Evolutionary conservation across 495 filamentous ascomycete genomes (phyloP).

Genomic region (Xylaria bambusicola): DNA sequence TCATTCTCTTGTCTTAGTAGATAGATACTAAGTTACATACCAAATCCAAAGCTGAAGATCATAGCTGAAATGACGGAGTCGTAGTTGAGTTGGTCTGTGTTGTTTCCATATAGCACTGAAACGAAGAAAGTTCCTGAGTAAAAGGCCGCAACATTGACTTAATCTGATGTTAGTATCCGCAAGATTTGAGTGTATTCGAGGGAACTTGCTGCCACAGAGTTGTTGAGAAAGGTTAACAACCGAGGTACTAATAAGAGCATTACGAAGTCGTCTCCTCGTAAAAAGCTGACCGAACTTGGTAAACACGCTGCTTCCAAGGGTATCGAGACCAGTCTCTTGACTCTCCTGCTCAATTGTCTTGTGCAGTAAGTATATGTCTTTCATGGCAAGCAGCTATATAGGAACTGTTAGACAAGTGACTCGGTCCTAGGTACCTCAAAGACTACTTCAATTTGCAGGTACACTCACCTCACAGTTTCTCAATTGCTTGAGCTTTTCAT

Average conservation of each 20-base stretch:
- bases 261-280: conserved; percentile 26
- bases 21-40: conserved; percentile 15
- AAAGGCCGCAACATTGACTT: conserved; percentile 37
- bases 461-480: conserved; percentile 24
- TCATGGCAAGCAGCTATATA: conserved; percentile 35
- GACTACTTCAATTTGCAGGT: no score
- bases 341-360: conserved; percentile 34
- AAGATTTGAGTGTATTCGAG: no score
- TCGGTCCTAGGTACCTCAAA: no score
- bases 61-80: no score
- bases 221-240: conserved; percentile 35
- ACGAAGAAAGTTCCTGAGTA: conserved; percentile 31
- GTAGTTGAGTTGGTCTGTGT: background rate
- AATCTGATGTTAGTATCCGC: no score
- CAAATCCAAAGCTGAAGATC: conserved; percentile 29
- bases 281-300: conserved; percentile 26
- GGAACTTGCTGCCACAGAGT: conserved; percentile 35
- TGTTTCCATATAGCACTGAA: conserved; percentile 5
- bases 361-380: conserved; percentile 34
- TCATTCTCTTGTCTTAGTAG: background rate
- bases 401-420: no score
- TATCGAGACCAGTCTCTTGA: conserved; percentile 14
- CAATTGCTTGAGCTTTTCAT: conserved; percentile 23
- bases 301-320: background rate
- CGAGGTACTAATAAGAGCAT: conserved; percentile 32